Evolutionary conservation across 495 filamentous ascomycete genomes (phyloP).

Genomic region (Recurvomyces mirabilis): DNA sequence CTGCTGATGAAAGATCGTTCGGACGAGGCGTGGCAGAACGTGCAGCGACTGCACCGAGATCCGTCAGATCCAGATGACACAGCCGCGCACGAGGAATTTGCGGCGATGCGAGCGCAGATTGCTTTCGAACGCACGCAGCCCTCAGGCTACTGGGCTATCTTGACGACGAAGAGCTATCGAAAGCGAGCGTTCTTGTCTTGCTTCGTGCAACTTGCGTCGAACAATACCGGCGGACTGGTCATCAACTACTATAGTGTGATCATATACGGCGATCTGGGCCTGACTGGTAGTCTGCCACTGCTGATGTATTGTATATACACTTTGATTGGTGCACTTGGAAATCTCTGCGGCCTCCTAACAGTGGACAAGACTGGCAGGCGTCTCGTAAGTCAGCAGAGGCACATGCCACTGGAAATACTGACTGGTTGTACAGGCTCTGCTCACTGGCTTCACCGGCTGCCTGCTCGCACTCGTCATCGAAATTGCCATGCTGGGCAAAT

Average conservation of each 20-base stretch:
- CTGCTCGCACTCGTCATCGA: slow-evolving; percentile 22
- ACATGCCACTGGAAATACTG: too few species aligned
- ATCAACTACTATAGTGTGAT: slow-evolving; percentile 20
- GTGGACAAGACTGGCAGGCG: slow-evolving; percentile 23
- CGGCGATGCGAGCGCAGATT: slow-evolving; percentile 22
- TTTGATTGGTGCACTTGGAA: slow-evolving; percentile 23
- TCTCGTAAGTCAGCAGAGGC: slow-evolving; percentile 20
- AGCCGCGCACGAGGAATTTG: slow-evolving; percentile 23
- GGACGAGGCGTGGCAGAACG: slow-evolving; percentile 39
- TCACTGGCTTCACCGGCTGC: slow-evolving; percentile 21
- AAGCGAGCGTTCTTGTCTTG: slow-evolving; percentile 23
- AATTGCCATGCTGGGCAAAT: slow-evolving; percentile 23
- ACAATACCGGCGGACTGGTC: slow-evolving; percentile 21
- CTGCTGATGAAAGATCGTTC: slow-evolving; percentile 27
- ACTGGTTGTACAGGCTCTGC: slow-evolving; percentile 16
- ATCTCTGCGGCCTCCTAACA: slow-evolving; percentile 22
- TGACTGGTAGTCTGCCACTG: slow-evolving; percentile 4
- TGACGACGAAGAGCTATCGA: slow-evolving; percentile 19
- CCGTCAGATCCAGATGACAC: slow-evolving; percentile 50
- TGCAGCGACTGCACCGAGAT: slow-evolving; percentile 40
- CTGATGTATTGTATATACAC: slow-evolving; percentile 24
- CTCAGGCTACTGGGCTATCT: slow-evolving; percentile 19
- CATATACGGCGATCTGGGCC: slow-evolving; percentile 6
- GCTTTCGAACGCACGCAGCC: slow-evolving; percentile 20
- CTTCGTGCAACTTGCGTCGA: slow-evolving; percentile 22